Evolutionary conservation across 176 grass and related monocot genomes (phyloP).

Genomic region (Dactylis glomerata): DNA sequence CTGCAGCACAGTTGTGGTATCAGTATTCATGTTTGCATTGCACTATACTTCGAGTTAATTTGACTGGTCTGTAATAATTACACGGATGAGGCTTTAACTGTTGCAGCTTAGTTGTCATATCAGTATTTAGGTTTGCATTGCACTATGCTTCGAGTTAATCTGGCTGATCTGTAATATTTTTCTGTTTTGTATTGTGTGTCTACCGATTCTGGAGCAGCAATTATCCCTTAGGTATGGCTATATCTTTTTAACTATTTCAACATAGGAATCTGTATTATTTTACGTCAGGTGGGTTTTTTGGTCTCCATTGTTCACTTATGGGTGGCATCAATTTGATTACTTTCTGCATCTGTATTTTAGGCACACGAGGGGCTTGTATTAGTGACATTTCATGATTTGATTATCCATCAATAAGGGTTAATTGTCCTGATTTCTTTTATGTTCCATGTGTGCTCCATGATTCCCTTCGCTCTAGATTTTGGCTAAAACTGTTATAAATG

Average conservation of each 20-base stretch:
- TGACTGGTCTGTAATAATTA: no score
- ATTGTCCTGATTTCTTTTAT: neutral
- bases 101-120: conserved; percentile 81
- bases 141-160: neutral
- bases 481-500: no score
- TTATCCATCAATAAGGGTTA: neutral
- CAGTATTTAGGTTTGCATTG: conserved; percentile 73
- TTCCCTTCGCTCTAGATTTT: neutral
- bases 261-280: no score
- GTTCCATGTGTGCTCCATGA: neutral
- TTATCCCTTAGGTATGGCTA: neutral
- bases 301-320: no score
- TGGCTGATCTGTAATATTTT: neutral
- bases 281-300: no score
- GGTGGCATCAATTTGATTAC: no score
- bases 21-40: no score
- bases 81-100: conserved; percentile 73
- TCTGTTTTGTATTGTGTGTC: neutral
- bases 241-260: neutral
- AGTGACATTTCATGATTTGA: neutral
- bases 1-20: no score
- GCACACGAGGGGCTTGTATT: neutral
- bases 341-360: no score
- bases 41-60: no score
- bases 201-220: neutral